Evolutionary conservation across 1,284 basidiomycete species (phyloP), one percentile per base, ranked within the genome.

Genomic region (Wallemia mellicola): DNA sequence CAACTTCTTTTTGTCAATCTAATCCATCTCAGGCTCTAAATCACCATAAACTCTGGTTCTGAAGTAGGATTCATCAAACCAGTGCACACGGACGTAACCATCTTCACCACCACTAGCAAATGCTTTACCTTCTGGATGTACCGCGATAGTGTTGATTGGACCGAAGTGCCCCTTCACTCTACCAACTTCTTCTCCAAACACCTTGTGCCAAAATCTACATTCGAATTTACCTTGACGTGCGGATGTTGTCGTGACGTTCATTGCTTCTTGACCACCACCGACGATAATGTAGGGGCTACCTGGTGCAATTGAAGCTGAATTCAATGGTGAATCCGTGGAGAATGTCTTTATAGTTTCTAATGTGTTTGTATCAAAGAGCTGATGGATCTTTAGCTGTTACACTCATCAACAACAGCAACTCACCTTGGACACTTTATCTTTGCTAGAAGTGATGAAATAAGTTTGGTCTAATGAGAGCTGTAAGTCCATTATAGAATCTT

Each of bases 71-170:
- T 56, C 59, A 57, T 63, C 64, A 27, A 60, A 66, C 70, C 73
- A 73, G 70, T 91, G 86, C 62, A 94, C 81, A 55, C 87, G 80
- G 54, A 92, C 80, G 71, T 87, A 95, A 58, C 89, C 91, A 68
- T 98, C 94, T 72, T 99, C 94, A 67, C 88, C 83, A 57, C 94
- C 94, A 1, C 87, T 92, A 15, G 91, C 87, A 67, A 91, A 98
- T 58, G 78, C 79, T 58, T 80, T 84, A 55, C 91, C 89, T 59
- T 79, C 76, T 14, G 94, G 92, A 68, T 94, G 88, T 5, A 92
- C 81, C 27, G 91, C 91, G 63, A 98, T 83, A 77, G 94, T 96
- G 74, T 99, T 98, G 73, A 96, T 85, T 58, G 94, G 92, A 48
- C 92, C 92, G 71, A 95, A 88, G 69, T 30, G 88, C 24, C 89